Evolutionary conservation across 495 filamentous ascomycete species (phyloP).

Genomic region (Penicillium cinerascens): DNA sequence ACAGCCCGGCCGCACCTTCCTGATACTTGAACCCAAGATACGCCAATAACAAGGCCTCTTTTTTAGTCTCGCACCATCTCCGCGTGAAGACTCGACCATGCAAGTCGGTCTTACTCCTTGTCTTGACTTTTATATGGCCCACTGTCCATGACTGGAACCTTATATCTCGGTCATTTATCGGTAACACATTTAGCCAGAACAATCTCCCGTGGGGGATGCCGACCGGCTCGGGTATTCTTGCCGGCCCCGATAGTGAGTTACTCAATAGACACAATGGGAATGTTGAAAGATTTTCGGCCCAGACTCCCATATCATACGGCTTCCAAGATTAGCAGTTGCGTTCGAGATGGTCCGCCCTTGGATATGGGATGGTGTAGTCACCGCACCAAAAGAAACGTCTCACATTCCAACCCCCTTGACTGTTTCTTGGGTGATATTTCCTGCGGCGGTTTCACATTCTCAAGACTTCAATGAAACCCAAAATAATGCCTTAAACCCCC

Average conservation of each 20-base stretch:
- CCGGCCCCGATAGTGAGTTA: neutral
- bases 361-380: no score
- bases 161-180: neutral
- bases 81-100: slow-evolving; percentile 1
- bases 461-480: no score
- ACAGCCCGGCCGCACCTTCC: neutral
- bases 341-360: no score
- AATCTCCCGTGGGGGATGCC: neutral
- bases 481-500: no score
- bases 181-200: neutral
- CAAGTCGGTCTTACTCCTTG: neutral
- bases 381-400: no score
- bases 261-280: no score
- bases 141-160: neutral
- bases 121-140: neutral
- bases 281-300: no score
- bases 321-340: no score
- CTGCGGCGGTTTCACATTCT: no score
- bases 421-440: no score
- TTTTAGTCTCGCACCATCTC: slow-evolving; percentile 9
- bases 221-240: neutral
- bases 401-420: no score
- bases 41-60: neutral
- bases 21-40: neutral
- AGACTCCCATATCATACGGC: no score